These are phyloP conservation scores for Stentor roeselii DNA, from an alignment of 73 alveolate species.

Conservation along the genomic window DNA sequence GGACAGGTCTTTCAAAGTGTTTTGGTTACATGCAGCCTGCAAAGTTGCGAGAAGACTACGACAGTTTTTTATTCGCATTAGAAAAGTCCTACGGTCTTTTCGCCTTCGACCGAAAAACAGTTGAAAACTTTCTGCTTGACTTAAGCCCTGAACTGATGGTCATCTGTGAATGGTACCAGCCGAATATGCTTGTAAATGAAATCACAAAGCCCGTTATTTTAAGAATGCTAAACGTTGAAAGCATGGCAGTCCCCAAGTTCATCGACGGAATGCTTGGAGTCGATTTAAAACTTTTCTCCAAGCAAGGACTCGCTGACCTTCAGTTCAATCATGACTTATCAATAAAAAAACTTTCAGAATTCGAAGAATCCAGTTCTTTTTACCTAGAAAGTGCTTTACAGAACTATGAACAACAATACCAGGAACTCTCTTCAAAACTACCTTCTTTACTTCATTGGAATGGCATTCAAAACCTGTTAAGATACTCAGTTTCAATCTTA, in stretches of 20 bases:
- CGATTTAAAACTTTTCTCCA: neutral
- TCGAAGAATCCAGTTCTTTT: neutral
- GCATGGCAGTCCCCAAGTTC: neutral
- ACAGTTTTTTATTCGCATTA: neutral
- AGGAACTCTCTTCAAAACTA: neutral
- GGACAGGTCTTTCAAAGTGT: neutral
- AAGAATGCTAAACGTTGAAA: neutral
- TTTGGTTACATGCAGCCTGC: neutral
- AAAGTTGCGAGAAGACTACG: neutral
- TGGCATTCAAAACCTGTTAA: neutral
- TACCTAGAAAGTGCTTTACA: neutral
- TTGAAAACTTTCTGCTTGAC: neutral
- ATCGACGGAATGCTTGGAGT: neutral
- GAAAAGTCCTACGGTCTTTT: neutral
- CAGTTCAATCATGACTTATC: neutral
- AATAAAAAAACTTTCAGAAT: neutral
- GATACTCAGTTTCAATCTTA: neutral
- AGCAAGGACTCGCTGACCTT: neutral
- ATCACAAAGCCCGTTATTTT: neutral
- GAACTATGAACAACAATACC: neutral
- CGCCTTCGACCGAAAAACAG: neutral
- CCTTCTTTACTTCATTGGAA: conserved; percentile 1
- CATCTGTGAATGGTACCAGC: neutral
- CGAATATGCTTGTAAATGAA: neutral
- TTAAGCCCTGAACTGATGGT: neutral